Conservation (phyloP, 257 asterid genomes). For the Gentiana dahurica region DNA sequence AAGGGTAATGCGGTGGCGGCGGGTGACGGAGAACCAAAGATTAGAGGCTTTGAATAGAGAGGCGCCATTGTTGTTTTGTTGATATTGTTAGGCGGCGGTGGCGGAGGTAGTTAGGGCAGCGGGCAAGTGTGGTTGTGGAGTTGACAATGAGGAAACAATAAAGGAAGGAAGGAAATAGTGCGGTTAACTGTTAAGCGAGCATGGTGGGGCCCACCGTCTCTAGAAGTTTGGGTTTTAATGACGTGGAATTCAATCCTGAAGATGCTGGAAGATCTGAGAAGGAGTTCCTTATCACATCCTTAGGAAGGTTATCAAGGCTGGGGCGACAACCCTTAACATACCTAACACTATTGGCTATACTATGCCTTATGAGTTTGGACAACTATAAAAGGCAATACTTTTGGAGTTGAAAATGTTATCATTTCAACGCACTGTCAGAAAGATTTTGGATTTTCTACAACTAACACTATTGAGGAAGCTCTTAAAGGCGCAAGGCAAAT, state of each 20-base stretch:
- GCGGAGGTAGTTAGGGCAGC: not conserved
- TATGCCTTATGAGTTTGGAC: conserved; percentile 64
- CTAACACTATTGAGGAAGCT: no score
- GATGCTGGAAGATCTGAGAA: conserved; percentile 93
- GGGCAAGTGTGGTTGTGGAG: not conserved
- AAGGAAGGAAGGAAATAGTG: no score
- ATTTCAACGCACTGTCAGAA: no score
- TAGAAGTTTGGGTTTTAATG: conserved; percentile 69
- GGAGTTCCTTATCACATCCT: conserved; percentile 68
- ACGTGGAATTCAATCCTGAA: conserved; percentile 92
- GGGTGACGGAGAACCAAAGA: conserved; percentile 5
- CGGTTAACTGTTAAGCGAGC: no score
- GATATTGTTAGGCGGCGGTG: not conserved
- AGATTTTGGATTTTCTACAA: no score
- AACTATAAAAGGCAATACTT: conserved; percentile 15
- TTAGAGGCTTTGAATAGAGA: not conserved
- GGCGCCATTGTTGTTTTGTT: conserved; percentile 6
- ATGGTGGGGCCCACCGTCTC: conserved; percentile 1
- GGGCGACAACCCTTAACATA: conserved; percentile 90
- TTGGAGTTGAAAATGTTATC: conserved; percentile 55
- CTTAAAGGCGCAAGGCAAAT: no score
- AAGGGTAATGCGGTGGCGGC: not conserved
- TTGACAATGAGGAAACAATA: no score
- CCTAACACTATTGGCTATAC: conserved; percentile 89
- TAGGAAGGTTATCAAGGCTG: conserved; percentile 81